These are phyloP conservation scores for Calonectria leucothoes DNA, from an alignment of 2,329 filamentous ascomycete species.

Conservation along the genomic window DNA sequence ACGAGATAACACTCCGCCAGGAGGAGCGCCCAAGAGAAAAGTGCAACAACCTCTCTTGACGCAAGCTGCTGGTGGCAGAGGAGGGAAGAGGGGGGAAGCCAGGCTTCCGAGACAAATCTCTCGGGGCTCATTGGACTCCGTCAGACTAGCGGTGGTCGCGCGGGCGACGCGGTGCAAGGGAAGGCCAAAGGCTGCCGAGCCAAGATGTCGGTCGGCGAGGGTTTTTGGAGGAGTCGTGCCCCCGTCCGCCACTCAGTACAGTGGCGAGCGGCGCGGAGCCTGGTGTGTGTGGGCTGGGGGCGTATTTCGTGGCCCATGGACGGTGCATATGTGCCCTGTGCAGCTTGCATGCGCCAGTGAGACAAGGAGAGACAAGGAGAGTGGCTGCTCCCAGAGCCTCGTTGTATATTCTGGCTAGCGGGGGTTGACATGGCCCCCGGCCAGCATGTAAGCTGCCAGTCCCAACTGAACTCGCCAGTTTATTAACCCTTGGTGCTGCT, in stretches of 20 bases:
- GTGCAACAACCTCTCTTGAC: not conserved
- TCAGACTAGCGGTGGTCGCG: not conserved
- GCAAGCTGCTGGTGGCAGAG: not conserved
- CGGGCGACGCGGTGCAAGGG: not conserved
- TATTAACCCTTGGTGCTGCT: not conserved
- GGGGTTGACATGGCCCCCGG: not conserved
- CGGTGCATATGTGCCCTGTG: conserved; percentile 1
- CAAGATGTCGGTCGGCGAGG: not conserved
- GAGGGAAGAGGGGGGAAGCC: not conserved
- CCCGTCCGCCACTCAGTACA: not conserved
- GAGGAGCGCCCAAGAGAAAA: not conserved
- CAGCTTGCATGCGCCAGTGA: not conserved
- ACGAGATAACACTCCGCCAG: not conserved
- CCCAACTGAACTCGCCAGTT: not conserved
- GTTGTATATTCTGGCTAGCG: not conserved
- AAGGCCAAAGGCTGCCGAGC: not conserved
- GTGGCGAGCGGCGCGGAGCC: not conserved
- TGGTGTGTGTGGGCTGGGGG: conserved; percentile 1
- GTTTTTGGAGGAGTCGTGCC: not conserved
- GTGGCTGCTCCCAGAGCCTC: conserved; percentile 8
- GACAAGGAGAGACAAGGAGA: not conserved
- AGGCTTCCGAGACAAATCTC: not conserved
- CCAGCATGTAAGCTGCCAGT: not conserved
- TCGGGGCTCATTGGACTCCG: not conserved
- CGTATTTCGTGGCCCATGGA: not conserved